Percentiles rank a stretch among this genome's conserved stretches.
Evolutionary conservation across 345 rosid species (phyloP).

Genomic region (Lumnitzera littorea): DNA sequence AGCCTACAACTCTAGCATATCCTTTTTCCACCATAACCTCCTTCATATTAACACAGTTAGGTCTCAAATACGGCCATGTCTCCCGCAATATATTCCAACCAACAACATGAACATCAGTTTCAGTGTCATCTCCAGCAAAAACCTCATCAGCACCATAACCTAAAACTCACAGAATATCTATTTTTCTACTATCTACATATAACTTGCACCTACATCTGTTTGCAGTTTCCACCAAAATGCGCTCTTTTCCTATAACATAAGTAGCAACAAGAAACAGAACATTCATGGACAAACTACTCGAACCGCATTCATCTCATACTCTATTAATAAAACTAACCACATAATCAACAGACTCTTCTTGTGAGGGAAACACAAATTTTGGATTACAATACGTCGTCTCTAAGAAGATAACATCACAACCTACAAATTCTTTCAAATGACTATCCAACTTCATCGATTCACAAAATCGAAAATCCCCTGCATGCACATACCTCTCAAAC

Average conservation of each 20-base stretch:
- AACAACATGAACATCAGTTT: constrained; percentile 77
- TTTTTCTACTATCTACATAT: constrained; percentile 61
- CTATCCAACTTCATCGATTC: constrained; percentile 43
- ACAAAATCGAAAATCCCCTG: constrained; percentile 72
- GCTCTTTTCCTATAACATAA: constrained; percentile 85
- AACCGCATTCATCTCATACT: constrained; percentile 23
- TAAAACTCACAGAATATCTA: constrained; percentile 47
- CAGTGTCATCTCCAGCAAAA: constrained; percentile 51
- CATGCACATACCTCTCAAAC: constrained; percentile 58
- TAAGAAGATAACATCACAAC: constrained; percentile 66
- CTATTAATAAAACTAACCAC: constrained; percentile 48
- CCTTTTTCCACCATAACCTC: constrained; percentile 78
- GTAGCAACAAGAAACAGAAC: constrained; percentile 89
- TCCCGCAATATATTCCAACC: constrained; percentile 95
- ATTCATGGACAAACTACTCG: constrained; percentile 11
- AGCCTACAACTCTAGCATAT: constrained; percentile 69
- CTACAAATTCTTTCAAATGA: constrained; percentile 39
- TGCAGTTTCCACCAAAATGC: constrained; percentile 61
- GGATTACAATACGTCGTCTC: constrained; percentile 91
- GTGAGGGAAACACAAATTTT: constrained; percentile 60
- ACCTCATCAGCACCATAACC: constrained; percentile 48
- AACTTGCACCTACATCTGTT: constrained; percentile 53
- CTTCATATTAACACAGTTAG: constrained; percentile 65
- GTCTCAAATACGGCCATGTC: constrained; percentile 91
- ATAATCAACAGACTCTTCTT: constrained; percentile 70